Evolutionary conservation across 208 protist genomes (phyloP).

Genomic region (Trypanosomatidae sp.): DNA sequence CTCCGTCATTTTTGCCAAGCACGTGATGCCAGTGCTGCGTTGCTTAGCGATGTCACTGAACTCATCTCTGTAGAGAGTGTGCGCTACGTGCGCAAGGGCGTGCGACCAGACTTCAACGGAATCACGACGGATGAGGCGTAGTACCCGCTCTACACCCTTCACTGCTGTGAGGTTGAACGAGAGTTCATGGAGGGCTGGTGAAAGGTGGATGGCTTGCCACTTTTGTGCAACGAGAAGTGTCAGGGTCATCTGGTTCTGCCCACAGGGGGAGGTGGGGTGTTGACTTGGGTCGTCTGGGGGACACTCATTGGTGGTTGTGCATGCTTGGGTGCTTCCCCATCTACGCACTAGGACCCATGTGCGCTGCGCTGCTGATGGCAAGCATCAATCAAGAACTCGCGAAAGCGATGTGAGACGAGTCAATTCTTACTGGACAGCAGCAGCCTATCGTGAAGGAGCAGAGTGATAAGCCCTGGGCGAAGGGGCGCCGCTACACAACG

Average conservation of each 20-base stretch:
- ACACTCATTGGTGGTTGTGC: slow-evolving; percentile 80
- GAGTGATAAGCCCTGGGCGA: neutral
- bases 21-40: slow-evolving; percentile 36
- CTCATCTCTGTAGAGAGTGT: slow-evolving; percentile 49
- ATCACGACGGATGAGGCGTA: slow-evolving; percentile 84
- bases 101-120: slow-evolving; percentile 68
- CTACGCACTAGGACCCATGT: slow-evolving; percentile 77
- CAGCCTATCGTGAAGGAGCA: neutral
- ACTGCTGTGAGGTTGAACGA: slow-evolving; percentile 85
- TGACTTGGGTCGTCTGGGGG: slow-evolving; percentile 71
- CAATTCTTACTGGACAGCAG: slow-evolving; percentile 10
- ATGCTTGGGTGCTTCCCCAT: slow-evolving; percentile 86
- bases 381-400: slow-evolving; percentile 46
- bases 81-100: slow-evolving; percentile 36
- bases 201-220: slow-evolving; percentile 64
- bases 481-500: neutral
- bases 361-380: slow-evolving; percentile 67
- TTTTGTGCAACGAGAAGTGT: slow-evolving; percentile 81
- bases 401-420: slow-evolving; percentile 31
- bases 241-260: slow-evolving; percentile 75
- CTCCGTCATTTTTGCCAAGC: slow-evolving; percentile 57
- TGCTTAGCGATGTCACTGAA: slow-evolving; percentile 42
- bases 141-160: slow-evolving; percentile 86
- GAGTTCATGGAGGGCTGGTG: slow-evolving; percentile 69
- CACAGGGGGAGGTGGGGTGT: slow-evolving; percentile 45